These are phyloP conservation scores for Ogataea polymorpha DNA, from an alignment of 805 yeast species.

Conservation along the genomic window DNA sequence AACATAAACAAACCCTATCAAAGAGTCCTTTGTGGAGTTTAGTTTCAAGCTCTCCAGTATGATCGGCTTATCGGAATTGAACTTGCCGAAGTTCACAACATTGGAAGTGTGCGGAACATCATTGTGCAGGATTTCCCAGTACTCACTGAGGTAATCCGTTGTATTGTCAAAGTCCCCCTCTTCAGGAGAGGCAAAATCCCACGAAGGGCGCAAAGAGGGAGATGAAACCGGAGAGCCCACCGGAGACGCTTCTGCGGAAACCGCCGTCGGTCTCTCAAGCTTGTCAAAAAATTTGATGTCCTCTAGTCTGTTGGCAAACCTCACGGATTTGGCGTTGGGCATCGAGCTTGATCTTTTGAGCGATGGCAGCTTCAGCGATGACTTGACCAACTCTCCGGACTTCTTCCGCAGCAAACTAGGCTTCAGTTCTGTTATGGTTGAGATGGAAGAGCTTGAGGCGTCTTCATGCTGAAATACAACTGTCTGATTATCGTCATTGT, in stretches of 20 bases:
- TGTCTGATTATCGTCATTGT: constrained; percentile 29
- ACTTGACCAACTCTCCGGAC: constrained; percentile 48
- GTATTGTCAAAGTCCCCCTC: constrained; percentile 28
- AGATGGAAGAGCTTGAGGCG: constrained; percentile 16
- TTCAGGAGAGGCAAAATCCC: constrained; percentile 25
- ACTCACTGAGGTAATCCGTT: constrained; percentile 9
- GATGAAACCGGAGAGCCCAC: constrained; percentile 22
- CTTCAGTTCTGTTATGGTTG: constrained; percentile 20
- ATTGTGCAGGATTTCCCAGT: constrained; percentile 31
- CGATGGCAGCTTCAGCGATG: constrained; percentile 46
- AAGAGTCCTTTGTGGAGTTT: constrained; percentile 39
- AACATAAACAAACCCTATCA: constrained; percentile 40
- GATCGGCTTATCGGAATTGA: constrained; percentile 28
- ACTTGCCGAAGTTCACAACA: constrained; percentile 31
- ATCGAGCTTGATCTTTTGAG: constrained; percentile 43
- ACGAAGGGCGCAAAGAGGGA: constrained; percentile 14
- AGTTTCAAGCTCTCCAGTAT: constrained; percentile 38
- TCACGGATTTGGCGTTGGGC: constrained; percentile 55
- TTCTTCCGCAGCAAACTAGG: constrained; percentile 44
- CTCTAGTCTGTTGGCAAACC: constrained; percentile 60
- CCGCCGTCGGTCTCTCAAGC: constrained; percentile 56
- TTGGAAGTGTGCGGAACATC: constrained; percentile 31
- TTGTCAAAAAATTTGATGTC: constrained; percentile 65
- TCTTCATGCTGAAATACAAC: constrained; percentile 16
- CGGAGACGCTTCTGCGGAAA: constrained; percentile 58